These are phyloP conservation scores for Psilocybe cyanescens DNA, from an alignment of 768 basidiomycete species.

Conservation along the genomic window DNA sequence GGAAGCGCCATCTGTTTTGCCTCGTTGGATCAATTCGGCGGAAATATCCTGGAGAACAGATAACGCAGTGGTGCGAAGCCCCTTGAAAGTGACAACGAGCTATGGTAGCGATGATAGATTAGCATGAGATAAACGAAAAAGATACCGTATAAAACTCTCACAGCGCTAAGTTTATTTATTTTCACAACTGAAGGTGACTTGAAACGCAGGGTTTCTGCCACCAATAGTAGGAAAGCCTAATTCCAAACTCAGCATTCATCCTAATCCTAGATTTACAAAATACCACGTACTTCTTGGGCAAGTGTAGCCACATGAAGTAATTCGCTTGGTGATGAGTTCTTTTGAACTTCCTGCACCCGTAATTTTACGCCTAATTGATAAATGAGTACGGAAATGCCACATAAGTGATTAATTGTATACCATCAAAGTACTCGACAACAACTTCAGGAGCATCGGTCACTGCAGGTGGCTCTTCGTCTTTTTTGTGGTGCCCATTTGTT, in stretches of 20 bases:
- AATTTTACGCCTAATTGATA: conserved; percentile 50
- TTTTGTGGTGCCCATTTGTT: conserved; percentile 54
- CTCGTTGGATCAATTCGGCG: conserved; percentile 46
- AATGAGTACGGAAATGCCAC: not conserved
- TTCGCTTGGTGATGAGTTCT: conserved; percentile 50
- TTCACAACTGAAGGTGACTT: conserved; percentile 71
- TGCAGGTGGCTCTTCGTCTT: conserved; percentile 73
- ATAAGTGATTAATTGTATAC: conserved; percentile 34
- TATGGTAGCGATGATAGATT: conserved; percentile 28
- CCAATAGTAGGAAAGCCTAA: conserved; percentile 77
- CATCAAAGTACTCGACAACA: conserved; percentile 63
- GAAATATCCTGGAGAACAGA: conserved; percentile 63
- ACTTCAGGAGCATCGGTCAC: conserved; percentile 62
- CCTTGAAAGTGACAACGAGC: conserved; percentile 72
- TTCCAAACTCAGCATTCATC: conserved; percentile 5
- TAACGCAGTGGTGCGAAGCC: conserved; percentile 56
- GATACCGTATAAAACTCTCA: conserved; percentile 35
- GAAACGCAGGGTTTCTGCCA: conserved; percentile 74
- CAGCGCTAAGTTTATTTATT: conserved; percentile 72
- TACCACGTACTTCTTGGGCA: conserved; percentile 65
- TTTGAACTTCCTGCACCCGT: conserved; percentile 51
- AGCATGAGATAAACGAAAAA: conserved; percentile 2
- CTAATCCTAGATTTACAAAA: not conserved
- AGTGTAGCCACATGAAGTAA: conserved; percentile 75
- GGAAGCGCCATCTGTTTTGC: conserved; percentile 53